phyloP scores from a whole-genome alignment of 139 green algal species.

The Mychonastes homosphaera region DNA sequence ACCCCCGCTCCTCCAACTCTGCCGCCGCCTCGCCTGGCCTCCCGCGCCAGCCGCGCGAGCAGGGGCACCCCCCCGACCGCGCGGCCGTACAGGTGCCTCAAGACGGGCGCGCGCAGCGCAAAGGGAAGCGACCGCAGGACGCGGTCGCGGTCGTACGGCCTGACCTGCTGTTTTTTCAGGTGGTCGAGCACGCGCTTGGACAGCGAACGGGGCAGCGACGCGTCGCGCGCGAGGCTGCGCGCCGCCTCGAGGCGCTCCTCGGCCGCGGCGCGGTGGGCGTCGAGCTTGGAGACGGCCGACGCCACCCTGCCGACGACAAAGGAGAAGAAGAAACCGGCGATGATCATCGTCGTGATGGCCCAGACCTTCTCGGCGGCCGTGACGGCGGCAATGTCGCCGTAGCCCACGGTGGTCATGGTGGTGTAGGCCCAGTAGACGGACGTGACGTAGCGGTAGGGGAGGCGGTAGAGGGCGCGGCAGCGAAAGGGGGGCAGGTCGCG shows the following conservation, averaged over 20 bases:
- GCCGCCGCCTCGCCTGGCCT: too few species aligned
- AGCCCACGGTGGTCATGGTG: conserved; percentile 68
- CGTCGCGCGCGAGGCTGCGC: too few species aligned
- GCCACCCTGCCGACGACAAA: conserved; percentile 42
- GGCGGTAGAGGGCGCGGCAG: not conserved
- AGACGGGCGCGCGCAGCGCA: conserved; percentile 31
- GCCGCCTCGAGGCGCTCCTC: too few species aligned
- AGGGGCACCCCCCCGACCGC: conserved; percentile 23
- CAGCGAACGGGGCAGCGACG: not conserved
- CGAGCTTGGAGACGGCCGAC: too few species aligned
- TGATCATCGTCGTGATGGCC: conserved; percentile 42
- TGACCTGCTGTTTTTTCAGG: conserved; percentile 30
- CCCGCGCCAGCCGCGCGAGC: conserved; percentile 21
- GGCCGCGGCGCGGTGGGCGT: too few species aligned
- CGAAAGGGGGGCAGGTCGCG: not conserved
- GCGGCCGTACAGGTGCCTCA: conserved; percentile 35
- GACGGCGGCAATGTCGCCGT: conserved; percentile 49
- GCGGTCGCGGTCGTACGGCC: conserved; percentile 28
- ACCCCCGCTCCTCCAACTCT: too few species aligned
- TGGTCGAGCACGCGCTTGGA: conserved; percentile 36
- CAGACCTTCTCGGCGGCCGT: conserved; percentile 48
- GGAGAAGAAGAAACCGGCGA: conserved; percentile 44
- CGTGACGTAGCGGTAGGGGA: conserved; percentile 52
- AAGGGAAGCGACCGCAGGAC: conserved; percentile 35
- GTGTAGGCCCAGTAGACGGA: conserved; percentile 59